Base-by-base conservation (phyloP, 106 monocot genomes). In the Acorus calamus region DNA sequence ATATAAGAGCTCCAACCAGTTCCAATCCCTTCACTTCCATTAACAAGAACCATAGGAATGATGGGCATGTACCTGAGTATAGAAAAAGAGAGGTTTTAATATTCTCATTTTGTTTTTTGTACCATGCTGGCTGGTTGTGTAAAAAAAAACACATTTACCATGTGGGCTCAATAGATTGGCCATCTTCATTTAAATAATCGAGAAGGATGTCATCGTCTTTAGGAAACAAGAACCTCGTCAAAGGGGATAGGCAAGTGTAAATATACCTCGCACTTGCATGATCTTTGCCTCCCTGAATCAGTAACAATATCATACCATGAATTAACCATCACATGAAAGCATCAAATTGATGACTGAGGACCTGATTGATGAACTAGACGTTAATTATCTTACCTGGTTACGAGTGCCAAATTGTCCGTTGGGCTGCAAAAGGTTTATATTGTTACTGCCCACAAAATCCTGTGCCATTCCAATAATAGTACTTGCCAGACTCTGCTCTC, bases 21-120 rank as follows among this genome's bases (percentile, higher is more conserved):
- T 58, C 96, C 96, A 76, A 98, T 98, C 10, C 96, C 96, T 75
- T 94, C 94, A 69, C 89, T 90, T 69, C 94, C 94, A 61, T 94
- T 94, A 43, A 94, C 80, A n/a, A 96, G 68, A 61, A 96, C 90
- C 84, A 80, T 80, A 2, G 90, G 90, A 51, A 96, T 74, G 47
- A 90, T 85, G 7, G 96, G 96, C 72, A 83, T 71, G 66, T 98
- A 98, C 96, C 96, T 96, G 52, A 52, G 4, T 44, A 55, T 57
- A 46, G 44, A 58, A 5, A n/a, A 59, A 55, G 11, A 44, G 55
- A 55, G 4, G 8, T 8, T 45, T n/a, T 44, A 2, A 8, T n/a
- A 66, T 8, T 4, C 4, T 2, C 28, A 66, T 53, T 43, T 11
- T 28, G 28, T 28, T 28, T 28, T 28, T 28, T 28, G 0, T 28